Percentiles rank a stretch among this genome's conserved stretches.
Conservation (phyloP, 345 rosid genomes). For the Mallotus nudiflorus region DNA sequence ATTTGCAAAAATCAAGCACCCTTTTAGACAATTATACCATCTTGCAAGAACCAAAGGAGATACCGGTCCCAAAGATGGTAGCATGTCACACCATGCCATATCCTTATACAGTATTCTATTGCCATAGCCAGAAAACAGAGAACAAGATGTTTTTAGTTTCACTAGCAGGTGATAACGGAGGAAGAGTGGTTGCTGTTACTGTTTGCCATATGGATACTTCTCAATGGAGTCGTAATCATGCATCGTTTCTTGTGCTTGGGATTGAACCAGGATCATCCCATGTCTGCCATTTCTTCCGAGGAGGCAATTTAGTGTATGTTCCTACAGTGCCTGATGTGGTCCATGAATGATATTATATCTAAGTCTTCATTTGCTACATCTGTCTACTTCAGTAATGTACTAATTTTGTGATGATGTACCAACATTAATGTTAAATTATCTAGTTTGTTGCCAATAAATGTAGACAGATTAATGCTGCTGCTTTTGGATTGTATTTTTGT, state of each 20-base stretch:
- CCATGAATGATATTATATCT: no score
- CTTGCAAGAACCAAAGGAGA: slow-evolving; percentile 24
- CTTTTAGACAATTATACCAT: slow-evolving; percentile 39
- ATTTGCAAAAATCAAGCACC: slow-evolving; percentile 19
- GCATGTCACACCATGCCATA: slow-evolving; percentile 44
- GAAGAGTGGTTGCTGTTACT: slow-evolving; percentile 35
- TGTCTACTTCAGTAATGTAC: no score
- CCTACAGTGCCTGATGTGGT: no score
- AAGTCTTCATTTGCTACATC: no score
- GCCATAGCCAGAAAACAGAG: slow-evolving; percentile 39
- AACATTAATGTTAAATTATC: no score
- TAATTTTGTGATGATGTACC: no score
- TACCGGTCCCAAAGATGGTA: slow-evolving; percentile 32
- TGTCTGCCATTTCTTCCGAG: slow-evolving; percentile 53
- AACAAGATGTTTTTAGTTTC: slow-evolving; percentile 36
- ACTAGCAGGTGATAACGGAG: slow-evolving; percentile 42
- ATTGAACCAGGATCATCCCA: slow-evolving; percentile 34
- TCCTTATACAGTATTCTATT: slow-evolving; percentile 41
- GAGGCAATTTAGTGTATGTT: slow-evolving; percentile 38
- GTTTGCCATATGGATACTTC: slow-evolving; percentile 58
- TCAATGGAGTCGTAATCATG: slow-evolving; percentile 37
- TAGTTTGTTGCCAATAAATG: no score
- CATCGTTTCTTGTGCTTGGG: slow-evolving; percentile 36
- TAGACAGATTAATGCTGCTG: no score
- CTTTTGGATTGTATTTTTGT: no score